Evolutionary conservation across 805 yeast species (phyloP).

Genomic region (Candida loeiensis): DNA sequence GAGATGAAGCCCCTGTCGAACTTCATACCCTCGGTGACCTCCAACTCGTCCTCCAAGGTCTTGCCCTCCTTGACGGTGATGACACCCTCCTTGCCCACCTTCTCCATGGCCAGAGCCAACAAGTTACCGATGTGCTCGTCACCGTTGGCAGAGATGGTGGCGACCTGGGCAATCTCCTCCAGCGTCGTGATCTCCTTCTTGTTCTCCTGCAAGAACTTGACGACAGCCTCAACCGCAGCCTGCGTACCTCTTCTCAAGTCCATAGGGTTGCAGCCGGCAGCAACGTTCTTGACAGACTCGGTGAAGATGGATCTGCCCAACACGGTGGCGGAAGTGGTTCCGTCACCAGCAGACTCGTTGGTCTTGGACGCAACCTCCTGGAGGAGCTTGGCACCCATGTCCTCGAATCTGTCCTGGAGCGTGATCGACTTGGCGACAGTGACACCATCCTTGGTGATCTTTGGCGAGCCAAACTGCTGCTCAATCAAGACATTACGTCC

Average conservation of each 20-base stretch:
- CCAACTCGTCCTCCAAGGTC: slow-evolving; percentile 93
- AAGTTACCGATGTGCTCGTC: slow-evolving; percentile 88
- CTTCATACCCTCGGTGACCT: slow-evolving; percentile 96
- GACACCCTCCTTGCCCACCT: slow-evolving; percentile 98
- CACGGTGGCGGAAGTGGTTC: slow-evolving; percentile 97
- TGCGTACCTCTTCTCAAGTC: slow-evolving; percentile 96
- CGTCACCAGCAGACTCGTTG: slow-evolving; percentile 97
- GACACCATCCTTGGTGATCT: slow-evolving; percentile 98
- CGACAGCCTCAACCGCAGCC: slow-evolving; percentile 93
- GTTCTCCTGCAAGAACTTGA: slow-evolving; percentile 75
- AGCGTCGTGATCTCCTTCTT: slow-evolving; percentile 91
- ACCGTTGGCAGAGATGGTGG: slow-evolving; percentile 96
- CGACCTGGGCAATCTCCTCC: slow-evolving; percentile 96
- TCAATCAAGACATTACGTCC: slow-evolving; percentile 96
- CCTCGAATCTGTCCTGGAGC: slow-evolving; percentile 87
- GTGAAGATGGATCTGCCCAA: slow-evolving; percentile 93
- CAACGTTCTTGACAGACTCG: slow-evolving; percentile 93
- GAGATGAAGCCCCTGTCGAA: slow-evolving; percentile 97
- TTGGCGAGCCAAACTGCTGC: slow-evolving; percentile 95
- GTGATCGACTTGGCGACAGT: slow-evolving; percentile 88
- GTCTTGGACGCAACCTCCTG: slow-evolving; percentile 98
- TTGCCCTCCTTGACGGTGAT: slow-evolving; percentile 97
- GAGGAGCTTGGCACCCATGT: slow-evolving; percentile 90
- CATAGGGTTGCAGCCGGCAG: slow-evolving; percentile 99
- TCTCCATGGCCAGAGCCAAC: slow-evolving; percentile 94